These are phyloP conservation scores for Eustoma russellianum DNA, from an alignment of 257 asterid genomes.

Conservation along the genomic window DNA sequence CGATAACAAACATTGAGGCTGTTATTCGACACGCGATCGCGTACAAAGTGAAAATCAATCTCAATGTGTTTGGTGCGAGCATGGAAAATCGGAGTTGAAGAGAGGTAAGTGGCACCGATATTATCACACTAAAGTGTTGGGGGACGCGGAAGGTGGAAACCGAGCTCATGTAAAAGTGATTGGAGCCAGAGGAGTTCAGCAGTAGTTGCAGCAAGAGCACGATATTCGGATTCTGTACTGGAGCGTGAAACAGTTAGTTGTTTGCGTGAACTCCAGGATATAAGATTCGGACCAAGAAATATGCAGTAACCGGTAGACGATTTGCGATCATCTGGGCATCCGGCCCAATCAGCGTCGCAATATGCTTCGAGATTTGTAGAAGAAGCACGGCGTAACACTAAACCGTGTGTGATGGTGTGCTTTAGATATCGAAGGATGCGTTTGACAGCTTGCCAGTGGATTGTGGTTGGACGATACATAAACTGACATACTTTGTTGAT, in stretches of 20 bases:
- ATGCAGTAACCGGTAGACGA: not conserved
- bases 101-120: not conserved
- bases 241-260: not conserved
- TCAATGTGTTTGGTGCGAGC: not conserved
- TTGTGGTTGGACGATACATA: no score
- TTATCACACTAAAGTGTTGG: not conserved
- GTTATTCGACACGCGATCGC: no score
- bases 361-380: not conserved
- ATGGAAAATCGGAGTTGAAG: not conserved
- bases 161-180: not conserved
- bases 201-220: not conserved
- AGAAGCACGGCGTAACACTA: not conserved
- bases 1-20: no score
- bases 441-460: no score
- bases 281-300: not conserved
- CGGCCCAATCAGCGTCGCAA: not conserved
- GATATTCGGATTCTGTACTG: conserved; percentile 1
- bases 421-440: not conserved
- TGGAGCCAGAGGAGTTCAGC: not conserved
- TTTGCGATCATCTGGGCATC: no score
- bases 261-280: not conserved
- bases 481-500: no score
- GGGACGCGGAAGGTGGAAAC: not conserved
- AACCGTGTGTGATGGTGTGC: not conserved
- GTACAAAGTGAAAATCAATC: not conserved